These are phyloP conservation scores for Trametes cinnabarina DNA, from an alignment of 768 basidiomycete species.

Conservation along the genomic window DNA sequence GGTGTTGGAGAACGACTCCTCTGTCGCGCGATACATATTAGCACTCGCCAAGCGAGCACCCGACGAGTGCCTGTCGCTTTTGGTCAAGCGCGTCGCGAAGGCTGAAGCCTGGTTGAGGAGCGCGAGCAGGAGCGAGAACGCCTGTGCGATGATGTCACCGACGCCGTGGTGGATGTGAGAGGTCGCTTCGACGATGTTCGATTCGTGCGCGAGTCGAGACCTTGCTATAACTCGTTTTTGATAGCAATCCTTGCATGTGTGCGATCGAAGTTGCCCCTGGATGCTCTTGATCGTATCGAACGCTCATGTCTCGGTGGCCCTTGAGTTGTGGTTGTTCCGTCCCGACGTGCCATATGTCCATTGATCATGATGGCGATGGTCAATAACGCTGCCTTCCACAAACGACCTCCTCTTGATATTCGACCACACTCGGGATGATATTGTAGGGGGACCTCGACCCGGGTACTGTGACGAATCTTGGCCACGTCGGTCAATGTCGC, in stretches of 20 bases:
- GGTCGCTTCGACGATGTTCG: background rate
- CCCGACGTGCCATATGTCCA: background rate
- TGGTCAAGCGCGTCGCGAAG: background rate
- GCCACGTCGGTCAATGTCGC: too few species aligned
- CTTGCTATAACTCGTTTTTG: background rate
- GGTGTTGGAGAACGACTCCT: background rate
- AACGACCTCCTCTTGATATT: background rate
- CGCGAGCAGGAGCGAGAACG: background rate
- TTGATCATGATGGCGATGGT: background rate
- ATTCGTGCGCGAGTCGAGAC: background rate
- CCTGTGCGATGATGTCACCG: constrained; percentile 4
- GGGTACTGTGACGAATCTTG: too few species aligned
- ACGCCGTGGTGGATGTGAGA: background rate
- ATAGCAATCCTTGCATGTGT: background rate
- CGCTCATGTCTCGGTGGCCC: background rate
- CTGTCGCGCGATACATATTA: background rate
- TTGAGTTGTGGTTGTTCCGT: background rate
- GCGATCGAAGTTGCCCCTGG: background rate
- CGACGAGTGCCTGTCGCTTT: background rate
- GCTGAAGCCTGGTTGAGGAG: background rate
- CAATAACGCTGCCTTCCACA: background rate
- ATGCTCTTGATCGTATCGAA: background rate
- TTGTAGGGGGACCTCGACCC: too few species aligned
- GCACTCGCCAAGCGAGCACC: background rate
- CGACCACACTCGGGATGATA: too few species aligned